Conservation (phyloP, 768 basidiomycete genomes). For the Pulveroboletus ravenelii region DNA sequence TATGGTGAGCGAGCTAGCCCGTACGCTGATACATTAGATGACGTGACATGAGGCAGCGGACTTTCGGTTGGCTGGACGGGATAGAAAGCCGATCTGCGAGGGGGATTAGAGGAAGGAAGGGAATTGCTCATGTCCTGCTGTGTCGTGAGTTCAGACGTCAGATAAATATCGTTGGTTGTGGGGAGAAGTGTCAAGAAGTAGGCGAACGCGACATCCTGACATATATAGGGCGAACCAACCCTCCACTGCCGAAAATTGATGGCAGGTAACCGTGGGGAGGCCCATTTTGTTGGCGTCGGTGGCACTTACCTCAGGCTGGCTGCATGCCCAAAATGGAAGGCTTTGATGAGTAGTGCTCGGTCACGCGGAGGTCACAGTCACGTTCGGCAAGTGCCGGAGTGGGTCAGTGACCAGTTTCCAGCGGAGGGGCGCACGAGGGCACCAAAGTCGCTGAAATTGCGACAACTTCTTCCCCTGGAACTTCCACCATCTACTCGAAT, state of each 20-base stretch:
- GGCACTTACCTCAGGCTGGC: not conserved
- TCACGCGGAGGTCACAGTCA: constrained; percentile 24
- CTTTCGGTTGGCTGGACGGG: constrained; percentile 4
- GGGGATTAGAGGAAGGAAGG: constrained; percentile 16
- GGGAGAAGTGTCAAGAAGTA: not conserved
- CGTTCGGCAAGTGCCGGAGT: constrained; percentile 23
- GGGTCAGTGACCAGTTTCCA: constrained; percentile 22
- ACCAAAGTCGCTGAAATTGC: constrained; percentile 21
- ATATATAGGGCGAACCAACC: constrained; percentile 10
- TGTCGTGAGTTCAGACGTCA: constrained; percentile 1
- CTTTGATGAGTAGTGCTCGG: constrained; percentile 13
- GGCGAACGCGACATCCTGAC: not conserved
- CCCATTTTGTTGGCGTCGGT: not conserved
- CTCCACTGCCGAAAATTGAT: constrained; percentile 22
- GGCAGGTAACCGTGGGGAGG: not conserved
- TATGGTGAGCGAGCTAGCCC: not conserved
- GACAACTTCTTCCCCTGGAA: constrained; percentile 31
- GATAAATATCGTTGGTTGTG: constrained; percentile 5
- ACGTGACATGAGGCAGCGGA: not conserved
- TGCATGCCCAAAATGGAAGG: constrained; percentile 18
- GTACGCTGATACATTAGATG: not conserved
- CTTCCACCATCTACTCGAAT: constrained; percentile 27
- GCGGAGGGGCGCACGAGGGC: constrained; percentile 16
- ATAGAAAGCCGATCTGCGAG: constrained; percentile 6
- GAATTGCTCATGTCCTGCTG: constrained; percentile 19